Percentiles rank a stretch among this genome's conserved stretches.
These are phyloP conservation scores for Raphidocelis subcapitata DNA, from an alignment of 139 green algal species.

Conservation along the genomic window DNA sequence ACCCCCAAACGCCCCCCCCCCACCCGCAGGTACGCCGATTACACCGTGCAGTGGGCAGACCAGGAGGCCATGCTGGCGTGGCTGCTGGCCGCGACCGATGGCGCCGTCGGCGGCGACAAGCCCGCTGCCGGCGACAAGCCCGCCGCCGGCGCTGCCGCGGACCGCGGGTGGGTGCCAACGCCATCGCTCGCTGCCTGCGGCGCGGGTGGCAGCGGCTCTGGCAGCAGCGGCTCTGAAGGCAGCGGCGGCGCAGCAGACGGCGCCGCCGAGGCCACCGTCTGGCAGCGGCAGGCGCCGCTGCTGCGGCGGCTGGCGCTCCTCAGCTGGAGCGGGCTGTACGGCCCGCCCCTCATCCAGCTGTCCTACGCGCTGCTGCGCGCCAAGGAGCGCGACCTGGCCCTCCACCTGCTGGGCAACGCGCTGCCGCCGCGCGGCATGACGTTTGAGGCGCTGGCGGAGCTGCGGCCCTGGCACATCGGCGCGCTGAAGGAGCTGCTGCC, in stretches of 20 bases:
- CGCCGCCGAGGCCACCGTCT: not conserved
- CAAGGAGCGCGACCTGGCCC: not conserved
- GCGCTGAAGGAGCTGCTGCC: constrained; percentile 19
- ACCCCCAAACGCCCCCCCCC: no score
- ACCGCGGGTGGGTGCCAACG: no score
- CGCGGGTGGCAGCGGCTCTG: not conserved
- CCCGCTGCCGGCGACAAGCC: not conserved
- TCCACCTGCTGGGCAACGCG: constrained; percentile 16
- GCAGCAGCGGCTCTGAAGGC: not conserved
- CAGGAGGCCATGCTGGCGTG: constrained; percentile 7
- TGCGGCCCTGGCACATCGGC: not conserved
- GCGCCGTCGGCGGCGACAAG: no score
- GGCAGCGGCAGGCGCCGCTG: not conserved
- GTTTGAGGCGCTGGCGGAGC: not conserved
- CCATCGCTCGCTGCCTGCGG: no score
- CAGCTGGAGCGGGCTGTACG: constrained; percentile 2
- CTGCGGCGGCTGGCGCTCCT: not conserved
- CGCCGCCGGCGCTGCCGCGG: no score
- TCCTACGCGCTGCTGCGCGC: constrained; percentile 12
- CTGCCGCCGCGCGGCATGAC: constrained; percentile 8
- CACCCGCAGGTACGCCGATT: no score
- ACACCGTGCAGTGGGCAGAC: no score
- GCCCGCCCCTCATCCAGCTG: constrained; percentile 24
- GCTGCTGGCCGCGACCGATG: constrained; percentile 7
- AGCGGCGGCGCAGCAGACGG: not conserved